Percentiles rank a stretch among this genome's conserved stretches.
Conservation (phyloP, 2,329 filamentous ascomycete genomes). For the Pseudopyrenochaeta lycopersici region DNA sequence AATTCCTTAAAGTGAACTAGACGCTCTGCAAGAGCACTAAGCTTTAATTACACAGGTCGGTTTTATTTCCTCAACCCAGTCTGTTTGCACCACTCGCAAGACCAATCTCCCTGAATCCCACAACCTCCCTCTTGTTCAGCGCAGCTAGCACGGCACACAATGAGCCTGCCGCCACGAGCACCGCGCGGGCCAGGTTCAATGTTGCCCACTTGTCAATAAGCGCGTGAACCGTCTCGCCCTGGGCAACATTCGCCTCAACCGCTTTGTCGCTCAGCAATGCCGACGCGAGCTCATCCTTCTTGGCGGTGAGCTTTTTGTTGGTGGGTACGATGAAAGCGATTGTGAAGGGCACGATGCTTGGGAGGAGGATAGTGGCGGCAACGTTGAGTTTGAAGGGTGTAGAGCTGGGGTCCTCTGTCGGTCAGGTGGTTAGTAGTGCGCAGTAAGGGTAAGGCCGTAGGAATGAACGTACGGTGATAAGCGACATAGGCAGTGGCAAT, state of each 20-base stretch:
- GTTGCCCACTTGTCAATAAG: conserved; percentile 66
- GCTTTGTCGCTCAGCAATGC: conserved; percentile 49
- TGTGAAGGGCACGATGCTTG: conserved; percentile 64
- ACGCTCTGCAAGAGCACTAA: too few species aligned
- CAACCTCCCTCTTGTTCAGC: conserved; percentile 34
- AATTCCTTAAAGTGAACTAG: too few species aligned
- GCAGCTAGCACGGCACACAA: conserved; percentile 38
- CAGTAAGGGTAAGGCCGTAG: background rate
- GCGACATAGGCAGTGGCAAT: conserved; percentile 59
- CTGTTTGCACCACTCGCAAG: conserved; percentile 17
- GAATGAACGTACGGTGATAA: conserved; percentile 45
- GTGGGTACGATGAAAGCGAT: conserved; percentile 56
- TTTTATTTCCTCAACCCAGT: conserved; percentile 8
- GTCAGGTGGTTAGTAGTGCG: conserved; percentile 13
- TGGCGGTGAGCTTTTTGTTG: conserved; percentile 60
- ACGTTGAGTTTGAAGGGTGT: conserved; percentile 56
- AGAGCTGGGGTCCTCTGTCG: conserved; percentile 38
- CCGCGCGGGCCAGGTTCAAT: conserved; percentile 59
- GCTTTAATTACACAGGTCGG: too few species aligned
- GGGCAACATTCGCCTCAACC: conserved; percentile 47
- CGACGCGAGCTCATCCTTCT: conserved; percentile 51
- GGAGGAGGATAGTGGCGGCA: conserved; percentile 56
- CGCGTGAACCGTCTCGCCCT: conserved; percentile 59
- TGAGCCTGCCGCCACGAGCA: conserved; percentile 41
- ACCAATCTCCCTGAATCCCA: conserved; percentile 31